Base-by-base conservation (phyloP, 805 yeast species). In the Hyphopichia homilentoma region DNA sequence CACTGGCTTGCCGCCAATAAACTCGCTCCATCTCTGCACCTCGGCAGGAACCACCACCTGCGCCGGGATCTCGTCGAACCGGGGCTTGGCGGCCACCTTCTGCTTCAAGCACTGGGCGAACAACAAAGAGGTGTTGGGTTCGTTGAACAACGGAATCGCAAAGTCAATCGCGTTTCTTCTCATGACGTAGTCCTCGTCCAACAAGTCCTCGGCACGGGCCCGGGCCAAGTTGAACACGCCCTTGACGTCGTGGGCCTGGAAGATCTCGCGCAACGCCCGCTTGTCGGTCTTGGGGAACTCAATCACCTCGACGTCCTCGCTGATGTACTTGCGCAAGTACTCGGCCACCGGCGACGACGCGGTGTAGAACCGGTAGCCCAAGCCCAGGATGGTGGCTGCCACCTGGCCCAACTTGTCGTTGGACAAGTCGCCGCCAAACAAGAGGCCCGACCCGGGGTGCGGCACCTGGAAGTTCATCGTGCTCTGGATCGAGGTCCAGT, bases 151-250 rank as follows among this genome's bases (percentile, higher is more conserved):
- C 26, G 98, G 96, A 52, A 90, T 82, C 39, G 85, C 97, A 59
- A 93, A 93, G 61, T 93, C 99, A 66, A 93, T 94, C 29, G 99
- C 97, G 60, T 93, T 93, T 71, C 99, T 83, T 73, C 99, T 83
- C 98, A 93, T 93, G 37, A 90, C 81, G 61, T 93, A 93, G 65
- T 93, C 97, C 61, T 84, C 82, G 54, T 93, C 97, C 43, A 77
- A 61, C 43, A 86, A 72, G 43, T 75, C 67, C 51, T 85, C 94
- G 27, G 97, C 99, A 58, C 96, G 79, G 26, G 85, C 83, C 48
- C 73, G 73, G 34, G 98, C 97, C 52, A 93, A 75, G 68, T 93
- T 93, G 76, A 90, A 81, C 12, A 93, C 98, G 42, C 88, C 81
- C 43, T 80, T 73, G 57, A 93, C 79, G 50, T 89, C 79, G 62